Evolutionary conservation across 768 basidiomycete species (phyloP), one percentile per base, ranked within the genome.

Genomic region (Cystofilobasidium capitatum): DNA sequence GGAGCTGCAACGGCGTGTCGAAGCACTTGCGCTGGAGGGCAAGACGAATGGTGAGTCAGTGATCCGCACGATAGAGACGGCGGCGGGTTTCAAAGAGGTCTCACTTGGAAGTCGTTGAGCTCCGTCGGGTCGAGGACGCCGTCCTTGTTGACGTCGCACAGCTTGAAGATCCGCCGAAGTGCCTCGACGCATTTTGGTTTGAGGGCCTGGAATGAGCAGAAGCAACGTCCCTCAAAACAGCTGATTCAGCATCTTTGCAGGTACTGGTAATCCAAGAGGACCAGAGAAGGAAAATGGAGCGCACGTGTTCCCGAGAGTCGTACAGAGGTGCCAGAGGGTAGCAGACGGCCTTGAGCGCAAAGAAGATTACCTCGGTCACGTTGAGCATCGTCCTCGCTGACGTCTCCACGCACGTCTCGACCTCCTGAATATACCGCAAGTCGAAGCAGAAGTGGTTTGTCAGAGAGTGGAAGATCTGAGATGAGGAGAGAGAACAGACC

Each of bases 241-340:
- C n/a, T n/a, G n/a, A n/a, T n/a, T n/a, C n/a, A n/a, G n/a, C n/a
- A n/a, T n/a, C n/a, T n/a, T n/a, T n/a, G n/a, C n/a, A n/a, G n/a
- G n/a, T n/a, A n/a, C n/a, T n/a, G n/a, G n/a, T n/a, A n/a, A n/a
- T 12, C 9, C 39, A 17, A 49, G 1, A 17, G 12, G 33, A 31
- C 3, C 1, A 22, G 14, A 4, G 17, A 33, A 20, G 17, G 29
- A 26, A 20, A 26, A n/a, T 9, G 61, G 65, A n/a, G 75, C 88
- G 67, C 74, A 90, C 90, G 78, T 97, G 93, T 73, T 97, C 91
- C 74, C 92, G 80, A 1, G 92, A 94, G 76, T 99, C 94, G 76
- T 98, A 99, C 24, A 99, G 80, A 8, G 94, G 94, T 8, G 94
- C 94, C 0, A 92, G 94, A 2, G 94, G 94, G 75, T 99, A 91